phyloP scores from a whole-genome alignment of 768 basidiomycete species.

The Phanerodontia chrysosporium region DNA sequence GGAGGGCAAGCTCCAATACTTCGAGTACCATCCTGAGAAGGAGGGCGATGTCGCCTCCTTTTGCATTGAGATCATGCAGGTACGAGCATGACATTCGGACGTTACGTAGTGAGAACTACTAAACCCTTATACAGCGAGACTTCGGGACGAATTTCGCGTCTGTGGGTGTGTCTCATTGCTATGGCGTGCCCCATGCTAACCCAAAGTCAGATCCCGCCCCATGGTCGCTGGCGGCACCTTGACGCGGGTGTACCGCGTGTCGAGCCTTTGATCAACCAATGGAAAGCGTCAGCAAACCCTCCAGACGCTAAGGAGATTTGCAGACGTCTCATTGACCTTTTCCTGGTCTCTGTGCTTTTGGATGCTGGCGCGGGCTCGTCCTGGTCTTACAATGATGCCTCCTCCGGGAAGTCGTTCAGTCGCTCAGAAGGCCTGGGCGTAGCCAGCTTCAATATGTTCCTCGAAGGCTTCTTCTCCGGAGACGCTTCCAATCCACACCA shows the following conservation, averaged over 20 bases:
- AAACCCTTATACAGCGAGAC: slow-evolving; percentile 52
- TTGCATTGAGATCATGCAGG: slow-evolving; percentile 76
- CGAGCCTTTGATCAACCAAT: slow-evolving; percentile 50
- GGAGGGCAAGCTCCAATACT: slow-evolving; percentile 74
- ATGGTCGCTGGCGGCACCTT: slow-evolving; percentile 88
- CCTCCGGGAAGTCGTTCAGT: slow-evolving; percentile 47
- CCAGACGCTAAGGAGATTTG: slow-evolving; percentile 55
- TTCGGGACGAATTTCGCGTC: slow-evolving; percentile 65
- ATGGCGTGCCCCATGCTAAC: background rate
- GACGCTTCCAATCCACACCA: slow-evolving; percentile 53
- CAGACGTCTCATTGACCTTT: slow-evolving; percentile 81
- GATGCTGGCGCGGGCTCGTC: slow-evolving; percentile 88
- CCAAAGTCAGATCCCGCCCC: slow-evolving; percentile 65
- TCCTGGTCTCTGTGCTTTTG: slow-evolving; percentile 85
- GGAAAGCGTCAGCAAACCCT: slow-evolving; percentile 40
- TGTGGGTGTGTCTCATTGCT: slow-evolving; percentile 35
- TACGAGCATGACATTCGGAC: slow-evolving; percentile 20
- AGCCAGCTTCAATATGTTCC: slow-evolving; percentile 89
- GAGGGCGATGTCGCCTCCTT: slow-evolving; percentile 66
- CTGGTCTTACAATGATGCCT: slow-evolving; percentile 73
- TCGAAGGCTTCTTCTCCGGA: slow-evolving; percentile 76
- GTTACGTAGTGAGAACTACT: background rate
- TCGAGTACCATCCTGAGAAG: slow-evolving; percentile 78
- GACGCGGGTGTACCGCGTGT: slow-evolving; percentile 67
- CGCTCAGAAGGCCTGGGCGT: slow-evolving; percentile 85